Percentiles rank a stretch among this genome's conserved stretches.
Conservation (phyloP, 345 rosid species). For the Arabidopsis thaliana region TAIR10.1 NC_003071.7:14400501-14401000, state of each 20-base stretch:
- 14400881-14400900: background rate
- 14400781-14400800: background rate
- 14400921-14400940: slow-evolving; percentile 22
- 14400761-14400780: background rate
- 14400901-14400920: slow-evolving; percentile 13
- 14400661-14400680: slow-evolving; percentile 16
- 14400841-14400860: background rate
- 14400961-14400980: slow-evolving; percentile 9
- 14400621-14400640: background rate
- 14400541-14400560: background rate
- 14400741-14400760: background rate
- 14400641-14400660: slow-evolving; percentile 18
- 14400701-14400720: slow-evolving; percentile 30
- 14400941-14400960: background rate
- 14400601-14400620: background rate
- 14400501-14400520: background rate
- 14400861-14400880: background rate
- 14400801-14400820: slow-evolving; percentile 25
- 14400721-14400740: background rate
- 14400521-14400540: background rate
- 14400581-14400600: background rate
- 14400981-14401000: slow-evolving; percentile 12
- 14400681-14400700: background rate
- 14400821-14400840: background rate
- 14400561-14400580: slow-evolving; percentile 4